phyloP scores from a whole-genome alignment of 345 rosid species.

The Ceriops tagal region DNA sequence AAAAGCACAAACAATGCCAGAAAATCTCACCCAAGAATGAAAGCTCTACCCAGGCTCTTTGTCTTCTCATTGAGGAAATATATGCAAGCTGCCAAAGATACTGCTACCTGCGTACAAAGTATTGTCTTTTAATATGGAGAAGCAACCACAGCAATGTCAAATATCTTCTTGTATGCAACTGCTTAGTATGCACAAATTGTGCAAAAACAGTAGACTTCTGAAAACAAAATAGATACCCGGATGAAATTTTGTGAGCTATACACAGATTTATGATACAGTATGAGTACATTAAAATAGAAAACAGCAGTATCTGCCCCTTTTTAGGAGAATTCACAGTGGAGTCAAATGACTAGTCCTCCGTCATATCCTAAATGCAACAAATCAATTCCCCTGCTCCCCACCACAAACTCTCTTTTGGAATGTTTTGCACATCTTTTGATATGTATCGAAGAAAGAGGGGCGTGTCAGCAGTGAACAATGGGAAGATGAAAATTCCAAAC shows the following conservation, averaged over 20 bases:
- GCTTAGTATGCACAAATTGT: not conserved
- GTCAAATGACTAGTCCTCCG: not conserved
- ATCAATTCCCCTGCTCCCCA: not conserved
- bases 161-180: not conserved
- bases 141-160: not conserved
- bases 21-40: constrained; percentile 54
- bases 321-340: too few species aligned
- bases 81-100: constrained; percentile 90
- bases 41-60: constrained; percentile 82
- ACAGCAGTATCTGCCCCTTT: too few species aligned
- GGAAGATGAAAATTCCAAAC: not conserved
- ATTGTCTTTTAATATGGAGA: not conserved
- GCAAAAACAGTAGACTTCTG: too few species aligned
- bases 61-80: constrained; percentile 92
- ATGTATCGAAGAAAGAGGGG: too few species aligned
- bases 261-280: too few species aligned
- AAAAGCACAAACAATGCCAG: not conserved
- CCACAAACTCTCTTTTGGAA: not conserved
- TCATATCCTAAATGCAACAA: not conserved
- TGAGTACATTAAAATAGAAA: too few species aligned
- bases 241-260: too few species aligned
- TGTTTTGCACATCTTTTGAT: not conserved
- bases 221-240: too few species aligned
- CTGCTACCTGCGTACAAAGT: constrained; percentile 62
- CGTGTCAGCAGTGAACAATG: too few species aligned